Percentiles rank a stretch among this genome's conserved stretches.
These are phyloP conservation scores for Fusarium heterosporum DNA, from an alignment of 2,329 filamentous ascomycete species.

Conservation along the genomic window DNA sequence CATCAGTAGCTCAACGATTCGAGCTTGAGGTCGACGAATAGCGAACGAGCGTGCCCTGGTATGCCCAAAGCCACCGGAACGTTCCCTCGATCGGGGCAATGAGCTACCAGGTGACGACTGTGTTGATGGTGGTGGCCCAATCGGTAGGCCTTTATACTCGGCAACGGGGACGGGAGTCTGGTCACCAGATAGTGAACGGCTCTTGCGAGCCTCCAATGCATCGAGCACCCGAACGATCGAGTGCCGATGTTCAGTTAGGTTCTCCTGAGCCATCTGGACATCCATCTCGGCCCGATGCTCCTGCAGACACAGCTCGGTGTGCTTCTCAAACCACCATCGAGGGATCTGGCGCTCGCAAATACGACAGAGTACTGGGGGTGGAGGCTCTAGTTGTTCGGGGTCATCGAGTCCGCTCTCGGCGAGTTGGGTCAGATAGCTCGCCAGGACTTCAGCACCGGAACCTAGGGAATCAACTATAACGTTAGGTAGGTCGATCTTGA, in stretches of 20 bases:
- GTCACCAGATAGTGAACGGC: constrained; percentile 70
- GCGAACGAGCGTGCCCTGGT: constrained; percentile 88
- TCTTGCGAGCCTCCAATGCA: constrained; percentile 83
- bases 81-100: constrained; percentile 77
- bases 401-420: constrained; percentile 85
- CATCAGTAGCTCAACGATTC: constrained; percentile 93
- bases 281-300: constrained; percentile 98
- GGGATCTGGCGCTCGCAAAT: constrained; percentile 98
- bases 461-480: constrained; percentile 93
- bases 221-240: constrained; percentile 95
- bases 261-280: constrained; percentile 95
- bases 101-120: constrained; percentile 78
- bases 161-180: constrained; percentile 66
- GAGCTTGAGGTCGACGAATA: constrained; percentile 85
- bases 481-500: constrained; percentile 92
- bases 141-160: constrained; percentile 89
- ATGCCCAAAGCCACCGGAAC: constrained; percentile 83
- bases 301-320: constrained; percentile 94
- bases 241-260: constrained; percentile 90
- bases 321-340: constrained; percentile 99
- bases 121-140: constrained; percentile 79
- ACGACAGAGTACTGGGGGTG: constrained; percentile 90
- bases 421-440: constrained; percentile 89
- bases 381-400: constrained; percentile 80
- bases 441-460: constrained; percentile 92